phyloP scores from a whole-genome alignment of 179 eudicot genomes.

The Nepenthes alata region DNA sequence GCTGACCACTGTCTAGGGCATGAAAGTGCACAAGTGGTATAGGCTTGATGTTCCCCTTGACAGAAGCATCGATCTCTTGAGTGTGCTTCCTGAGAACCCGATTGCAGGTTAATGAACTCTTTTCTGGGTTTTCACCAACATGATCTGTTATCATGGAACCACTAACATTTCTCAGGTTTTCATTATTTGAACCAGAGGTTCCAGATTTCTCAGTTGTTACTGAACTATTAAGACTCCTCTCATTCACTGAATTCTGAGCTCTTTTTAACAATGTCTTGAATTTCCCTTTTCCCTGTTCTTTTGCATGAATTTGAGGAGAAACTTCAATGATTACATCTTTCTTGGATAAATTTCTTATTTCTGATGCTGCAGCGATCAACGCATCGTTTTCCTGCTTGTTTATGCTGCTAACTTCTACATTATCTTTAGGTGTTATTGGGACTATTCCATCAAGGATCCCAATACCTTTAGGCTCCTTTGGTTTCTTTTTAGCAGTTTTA shows the following conservation, averaged over 20 bases:
- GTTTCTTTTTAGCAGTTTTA: conserved; percentile 70
- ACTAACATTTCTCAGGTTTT: conserved; percentile 13
- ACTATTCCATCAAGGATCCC: conserved; percentile 78
- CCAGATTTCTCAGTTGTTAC: conserved; percentile 20
- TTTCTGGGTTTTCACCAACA: conserved; percentile 9
- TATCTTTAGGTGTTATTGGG: conserved; percentile 42
- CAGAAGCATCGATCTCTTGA: conserved; percentile 16
- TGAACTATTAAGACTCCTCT: conserved; percentile 13
- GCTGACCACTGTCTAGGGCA: conserved; percentile 67
- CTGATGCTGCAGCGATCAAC: conserved; percentile 69
- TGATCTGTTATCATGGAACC: conserved; percentile 12
- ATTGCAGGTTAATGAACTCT: conserved; percentile 15
- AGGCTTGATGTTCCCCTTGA: conserved; percentile 16
- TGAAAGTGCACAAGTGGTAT: conserved; percentile 66
- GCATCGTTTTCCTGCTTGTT: conserved; percentile 74
- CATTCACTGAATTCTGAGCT: conserved; percentile 12
- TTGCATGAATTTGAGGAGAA: conserved; percentile 18
- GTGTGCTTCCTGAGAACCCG: conserved; percentile 44
- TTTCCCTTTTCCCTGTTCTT: conserved; percentile 34
- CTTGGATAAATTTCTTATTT: conserved; percentile 37
- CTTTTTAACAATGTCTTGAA: conserved; percentile 19
- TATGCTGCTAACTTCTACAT: conserved; percentile 57
- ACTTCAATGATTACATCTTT: conserved; percentile 30
- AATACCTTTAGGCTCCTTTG: conserved; percentile 74
- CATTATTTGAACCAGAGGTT: conserved; percentile 14